Percentiles rank a stretch among this genome's conserved stretches.
These are phyloP conservation scores for Aotearoamyces nothofagi DNA, from an alignment of 2,329 filamentous ascomycete genomes.

Conservation along the genomic window DNA sequence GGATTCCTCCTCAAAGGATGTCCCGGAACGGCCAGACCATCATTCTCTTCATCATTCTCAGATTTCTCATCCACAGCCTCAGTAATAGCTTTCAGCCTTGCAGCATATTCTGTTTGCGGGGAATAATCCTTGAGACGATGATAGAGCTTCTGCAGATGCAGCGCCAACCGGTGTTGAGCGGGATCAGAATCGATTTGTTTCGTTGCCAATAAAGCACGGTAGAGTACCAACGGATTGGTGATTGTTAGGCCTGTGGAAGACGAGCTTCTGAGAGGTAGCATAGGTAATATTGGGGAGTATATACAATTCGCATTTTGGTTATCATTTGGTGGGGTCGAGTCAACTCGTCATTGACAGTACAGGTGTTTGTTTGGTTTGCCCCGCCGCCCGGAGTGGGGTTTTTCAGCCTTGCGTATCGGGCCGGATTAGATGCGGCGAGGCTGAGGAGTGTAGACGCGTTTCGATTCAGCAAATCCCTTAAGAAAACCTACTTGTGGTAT, in stretches of 20 bases:
- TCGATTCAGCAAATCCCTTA: too few species aligned
- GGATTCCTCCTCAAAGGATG: slow-evolving; percentile 44
- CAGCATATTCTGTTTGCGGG: slow-evolving; percentile 52
- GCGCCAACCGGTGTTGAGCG: slow-evolving; percentile 56
- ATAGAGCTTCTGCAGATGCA: slow-evolving; percentile 67
- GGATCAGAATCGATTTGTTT: slow-evolving; percentile 49
- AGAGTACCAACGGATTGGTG: slow-evolving; percentile 63
- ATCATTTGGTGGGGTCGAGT: too few species aligned
- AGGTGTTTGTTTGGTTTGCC: too few species aligned
- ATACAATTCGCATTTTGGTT: too few species aligned
- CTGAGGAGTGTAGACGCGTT: too few species aligned
- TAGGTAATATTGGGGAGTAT: too few species aligned
- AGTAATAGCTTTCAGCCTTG: slow-evolving; percentile 46
- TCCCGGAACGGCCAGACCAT: slow-evolving; percentile 30
- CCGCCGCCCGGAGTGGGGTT: too few species aligned
- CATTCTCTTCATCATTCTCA: slow-evolving; percentile 12
- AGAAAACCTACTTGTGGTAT: too few species aligned
- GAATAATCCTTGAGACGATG: slow-evolving; percentile 64
- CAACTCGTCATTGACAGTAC: too few species aligned
- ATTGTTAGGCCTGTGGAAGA: slow-evolving; percentile 36
- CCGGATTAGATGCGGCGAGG: too few species aligned
- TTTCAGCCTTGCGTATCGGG: too few species aligned
- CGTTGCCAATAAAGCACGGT: slow-evolving; percentile 54
- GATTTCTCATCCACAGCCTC: slow-evolving; percentile 24
- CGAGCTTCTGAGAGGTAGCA: slow-evolving; percentile 19